A percentile compares a stretch with the other conserved stretches of the same genome.
Conservation (phyloP, 2,329 filamentous ascomycete species). For the Fusarium albidum region DNA sequence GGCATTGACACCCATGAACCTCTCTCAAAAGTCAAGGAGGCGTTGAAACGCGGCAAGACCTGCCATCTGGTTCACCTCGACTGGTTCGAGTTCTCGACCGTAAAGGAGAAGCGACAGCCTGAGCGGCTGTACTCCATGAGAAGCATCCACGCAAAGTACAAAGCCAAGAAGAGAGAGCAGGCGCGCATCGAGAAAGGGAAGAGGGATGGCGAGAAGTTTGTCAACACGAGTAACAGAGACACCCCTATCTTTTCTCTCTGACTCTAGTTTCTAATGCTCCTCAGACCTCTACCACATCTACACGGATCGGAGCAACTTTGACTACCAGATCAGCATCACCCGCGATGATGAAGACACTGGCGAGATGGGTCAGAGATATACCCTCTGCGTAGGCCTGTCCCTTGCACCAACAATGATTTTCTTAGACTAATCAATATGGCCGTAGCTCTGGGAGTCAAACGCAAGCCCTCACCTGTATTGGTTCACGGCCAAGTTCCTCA, state of each 20-base stretch:
- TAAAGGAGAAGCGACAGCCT: slow-evolving; percentile 42
- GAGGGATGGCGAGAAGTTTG: slow-evolving; percentile 51
- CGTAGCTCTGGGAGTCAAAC: slow-evolving; percentile 74
- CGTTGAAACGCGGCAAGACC: slow-evolving; percentile 45
- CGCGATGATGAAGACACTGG: slow-evolving; percentile 56
- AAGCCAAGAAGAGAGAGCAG: slow-evolving; percentile 43
- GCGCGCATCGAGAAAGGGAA: slow-evolving; percentile 49
- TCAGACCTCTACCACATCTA: slow-evolving; percentile 72
- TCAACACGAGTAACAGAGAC: slow-evolving; percentile 55
- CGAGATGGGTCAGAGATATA: slow-evolving; percentile 65
- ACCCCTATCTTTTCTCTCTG: background rate
- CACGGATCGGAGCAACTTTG: slow-evolving; percentile 67
- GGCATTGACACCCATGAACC: background rate
- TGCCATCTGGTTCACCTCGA: slow-evolving; percentile 57
- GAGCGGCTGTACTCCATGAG: slow-evolving; percentile 54
- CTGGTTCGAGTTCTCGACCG: slow-evolving; percentile 60
- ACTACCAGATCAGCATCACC: slow-evolving; percentile 69
- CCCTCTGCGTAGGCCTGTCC: slow-evolving; percentile 61
- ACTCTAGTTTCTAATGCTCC: background rate
- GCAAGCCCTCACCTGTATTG: slow-evolving; percentile 67
- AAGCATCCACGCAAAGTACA: slow-evolving; percentile 40
- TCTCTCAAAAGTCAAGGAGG: slow-evolving; percentile 49
- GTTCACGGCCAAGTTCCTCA: slow-evolving; percentile 62
- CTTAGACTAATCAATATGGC: background rate
- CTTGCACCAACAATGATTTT: background rate